Percentiles rank a stretch among this genome's conserved stretches.
Conservation (phyloP, 257 asterid species). For the Solanum chilense region DNA sequence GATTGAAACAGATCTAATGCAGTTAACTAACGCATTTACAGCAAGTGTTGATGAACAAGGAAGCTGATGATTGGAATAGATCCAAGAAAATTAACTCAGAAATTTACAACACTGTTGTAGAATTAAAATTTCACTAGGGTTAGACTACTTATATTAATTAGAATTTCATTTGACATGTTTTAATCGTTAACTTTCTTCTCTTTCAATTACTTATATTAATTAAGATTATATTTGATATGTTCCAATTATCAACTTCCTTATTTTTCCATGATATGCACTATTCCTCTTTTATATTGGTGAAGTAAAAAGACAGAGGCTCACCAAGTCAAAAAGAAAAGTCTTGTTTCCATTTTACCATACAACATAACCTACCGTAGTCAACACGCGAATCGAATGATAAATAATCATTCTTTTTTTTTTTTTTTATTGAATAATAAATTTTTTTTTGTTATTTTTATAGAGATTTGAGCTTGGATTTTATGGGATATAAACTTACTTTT, state of each 20-base stretch:
- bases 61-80: no score
- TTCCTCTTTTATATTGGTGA: neutral
- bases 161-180: no score
- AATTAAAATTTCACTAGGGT: rapidly evolving
- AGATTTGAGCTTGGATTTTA: neutral
- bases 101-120: no score
- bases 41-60: no score
- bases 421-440: neutral
- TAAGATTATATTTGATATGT: no score
- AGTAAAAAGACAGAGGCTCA: neutral
- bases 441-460: rapidly evolving
- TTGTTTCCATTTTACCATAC: neutral
- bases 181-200: no score
- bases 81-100: no score
- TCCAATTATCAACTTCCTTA: rapidly evolving
- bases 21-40: no score
- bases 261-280: no score
- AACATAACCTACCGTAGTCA: neutral
- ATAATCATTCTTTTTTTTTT: rapidly evolving
- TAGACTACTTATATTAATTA: no score
- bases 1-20: no score
- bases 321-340: neutral
- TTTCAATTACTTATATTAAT: rapidly evolving
- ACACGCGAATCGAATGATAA: rapidly evolving
- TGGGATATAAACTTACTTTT: no score